phyloP scores from a whole-genome alignment of 2,329 filamentous ascomycete species.

The Venturia effusa region DNA sequence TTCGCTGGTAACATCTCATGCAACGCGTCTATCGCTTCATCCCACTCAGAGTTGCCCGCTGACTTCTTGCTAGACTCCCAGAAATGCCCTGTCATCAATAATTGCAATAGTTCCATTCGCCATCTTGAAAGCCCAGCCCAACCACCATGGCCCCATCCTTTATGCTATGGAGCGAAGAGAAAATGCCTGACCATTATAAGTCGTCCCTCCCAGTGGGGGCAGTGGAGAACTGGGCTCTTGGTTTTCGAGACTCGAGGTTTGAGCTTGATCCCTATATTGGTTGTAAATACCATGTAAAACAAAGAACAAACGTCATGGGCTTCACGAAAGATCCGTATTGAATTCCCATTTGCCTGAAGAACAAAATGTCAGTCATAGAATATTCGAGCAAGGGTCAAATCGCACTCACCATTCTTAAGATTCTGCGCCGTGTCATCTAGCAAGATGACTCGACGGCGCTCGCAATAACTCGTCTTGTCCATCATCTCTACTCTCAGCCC shows the following conservation, averaged over 20 bases:
- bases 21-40: neutral
- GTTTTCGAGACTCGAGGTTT: neutral
- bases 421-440: slow-evolving; percentile 90
- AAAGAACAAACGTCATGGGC: neutral
- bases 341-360: slow-evolving; percentile 8
- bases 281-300: slow-evolving; percentile 1
- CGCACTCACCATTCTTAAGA: slow-evolving; percentile 59
- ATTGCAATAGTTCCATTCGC: neutral
- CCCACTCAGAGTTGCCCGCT: neutral
- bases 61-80: neutral
- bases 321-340: slow-evolving; percentile 8
- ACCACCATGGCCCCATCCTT: neutral
- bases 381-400: neutral
- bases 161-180: neutral
- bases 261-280: neutral
- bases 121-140: neutral
- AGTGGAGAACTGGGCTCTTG: neutral
- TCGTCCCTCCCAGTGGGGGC: neutral
- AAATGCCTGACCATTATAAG: too few relatives aligned
- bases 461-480: slow-evolving; percentile 97
- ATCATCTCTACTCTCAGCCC: slow-evolving; percentile 92
- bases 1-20: neutral
- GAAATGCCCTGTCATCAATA: neutral
- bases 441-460: slow-evolving; percentile 78
- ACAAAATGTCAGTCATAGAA: neutral